These are phyloP conservation scores for Sugiyamaella lignohabitans DNA, from an alignment of 805 yeast genomes.

Conservation along the genomic window DNA sequence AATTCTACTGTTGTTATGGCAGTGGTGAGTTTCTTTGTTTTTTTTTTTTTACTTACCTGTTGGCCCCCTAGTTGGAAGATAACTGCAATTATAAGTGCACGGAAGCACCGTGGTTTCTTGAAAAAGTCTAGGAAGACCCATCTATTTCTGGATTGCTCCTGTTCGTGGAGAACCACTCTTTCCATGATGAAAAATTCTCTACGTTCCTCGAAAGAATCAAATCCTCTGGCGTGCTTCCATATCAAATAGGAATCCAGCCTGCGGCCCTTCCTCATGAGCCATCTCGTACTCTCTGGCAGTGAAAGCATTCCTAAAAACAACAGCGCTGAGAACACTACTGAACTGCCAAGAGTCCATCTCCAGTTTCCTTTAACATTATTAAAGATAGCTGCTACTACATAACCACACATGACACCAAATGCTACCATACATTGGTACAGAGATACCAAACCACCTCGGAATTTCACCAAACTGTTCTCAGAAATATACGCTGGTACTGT, in stretches of 20 bases:
- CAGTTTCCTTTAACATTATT: conserved; percentile 9
- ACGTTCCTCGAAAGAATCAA: conserved; percentile 8
- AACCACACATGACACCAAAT: conserved; percentile 12
- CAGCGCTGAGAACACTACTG: conserved; percentile 6
- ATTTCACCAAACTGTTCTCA: conserved; percentile 9
- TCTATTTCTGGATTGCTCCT: conserved; percentile 7
- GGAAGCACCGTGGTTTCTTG: conserved; percentile 9
- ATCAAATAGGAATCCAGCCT: conserved; percentile 9
- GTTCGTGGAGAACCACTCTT: conserved; percentile 6
- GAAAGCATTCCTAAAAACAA: conserved; percentile 9
- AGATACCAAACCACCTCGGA: conserved; percentile 9
- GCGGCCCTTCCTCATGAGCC: conserved; percentile 9
- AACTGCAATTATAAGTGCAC: conserved; percentile 13
- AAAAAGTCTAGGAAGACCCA: conserved; percentile 9
- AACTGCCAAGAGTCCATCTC: conserved; percentile 12
- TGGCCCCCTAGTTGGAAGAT: conserved; percentile 11
- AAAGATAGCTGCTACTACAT: conserved; percentile 11
- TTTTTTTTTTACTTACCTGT: too few species aligned
- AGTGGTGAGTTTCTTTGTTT: not conserved
- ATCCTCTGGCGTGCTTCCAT: conserved; percentile 12
- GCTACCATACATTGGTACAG: conserved; percentile 12
- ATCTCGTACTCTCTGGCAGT: conserved; percentile 10
- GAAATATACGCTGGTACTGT: conserved; percentile 12
- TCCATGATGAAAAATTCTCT: conserved; percentile 12
- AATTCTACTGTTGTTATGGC: too few species aligned